Base-by-base conservation (phyloP, 352 stramenopile species). In the Pilasporangium apinafurcum region DNA sequence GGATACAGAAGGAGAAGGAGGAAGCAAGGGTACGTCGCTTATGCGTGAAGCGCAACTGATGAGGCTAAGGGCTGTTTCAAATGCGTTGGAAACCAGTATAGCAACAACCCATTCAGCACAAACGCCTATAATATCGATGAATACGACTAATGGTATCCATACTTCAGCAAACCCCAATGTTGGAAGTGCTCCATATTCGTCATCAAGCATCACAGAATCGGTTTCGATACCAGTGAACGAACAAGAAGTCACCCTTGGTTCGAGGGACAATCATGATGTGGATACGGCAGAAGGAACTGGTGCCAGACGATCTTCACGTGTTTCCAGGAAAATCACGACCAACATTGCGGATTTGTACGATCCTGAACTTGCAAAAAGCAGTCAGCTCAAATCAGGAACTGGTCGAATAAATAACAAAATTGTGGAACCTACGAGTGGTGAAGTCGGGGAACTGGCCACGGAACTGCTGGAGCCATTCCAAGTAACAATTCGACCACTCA, bases 271-370 rank as follows among this genome's bases (percentile, higher is more conserved):
- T n/a, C n/a, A n/a, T 2, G 12, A 36, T 8, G 53, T 36, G 7
- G 51, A 48, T 13, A 25, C 39, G 7, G 32, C 31, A 21, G 45
- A 66, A 26, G 52, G 41, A 25, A 25, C 36, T 10, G 29, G 44
- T 9, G 48, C 44, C 5, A 72, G 76, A 44, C 56, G 79, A 41
- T 86, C 79, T 5, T 70, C 75, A 17, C 52, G 79, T 30, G 75
- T 91, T 13, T 68, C 79, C 28, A 79, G 74, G 16, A 91, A 88
- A 40, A 84, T 80, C 41, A 77, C 72, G n/a, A 64, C 49, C 4
- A 90, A 90, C 25, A 90, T 90, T 37, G 78, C 57, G 0, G 78
- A 87, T 47, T 68, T 87, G 62, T 90, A 90, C 47, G 72, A 90
- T 43, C 74, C 78, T 1, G 75, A 87, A 9, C 56, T 83, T 16